Evolutionary conservation across 2,329 filamentous ascomycete genomes (phyloP).

Genomic region (Fusarium sororula): DNA sequence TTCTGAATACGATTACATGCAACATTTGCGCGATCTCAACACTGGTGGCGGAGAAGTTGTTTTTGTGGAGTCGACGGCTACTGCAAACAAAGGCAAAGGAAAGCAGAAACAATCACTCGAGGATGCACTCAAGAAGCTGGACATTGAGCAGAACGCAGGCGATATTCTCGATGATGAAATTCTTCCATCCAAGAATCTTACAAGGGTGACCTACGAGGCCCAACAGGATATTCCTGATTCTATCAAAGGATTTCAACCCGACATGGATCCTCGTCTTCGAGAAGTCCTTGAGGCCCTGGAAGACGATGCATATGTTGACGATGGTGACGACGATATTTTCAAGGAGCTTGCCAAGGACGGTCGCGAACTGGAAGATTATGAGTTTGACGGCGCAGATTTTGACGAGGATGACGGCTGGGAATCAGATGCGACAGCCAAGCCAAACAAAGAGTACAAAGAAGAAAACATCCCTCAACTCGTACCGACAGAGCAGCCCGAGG

Average conservation of each 20-base stretch:
- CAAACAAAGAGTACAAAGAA: constrained; percentile 65
- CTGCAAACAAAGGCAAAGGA: constrained; percentile 74
- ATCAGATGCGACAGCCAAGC: constrained; percentile 89
- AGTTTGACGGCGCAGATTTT: constrained; percentile 76
- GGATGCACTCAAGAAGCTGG: constrained; percentile 76
- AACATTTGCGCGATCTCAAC: constrained; percentile 92
- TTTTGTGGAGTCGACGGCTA: constrained; percentile 79
- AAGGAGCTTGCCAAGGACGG: constrained; percentile 74
- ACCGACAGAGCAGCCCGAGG: constrained; percentile 60
- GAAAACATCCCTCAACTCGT: constrained; percentile 61
- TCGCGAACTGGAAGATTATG: constrained; percentile 77
- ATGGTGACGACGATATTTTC: constrained; percentile 90
- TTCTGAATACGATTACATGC: constrained; percentile 98
- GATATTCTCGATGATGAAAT: constrained; percentile 77
- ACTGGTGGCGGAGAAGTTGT: constrained; percentile 77
- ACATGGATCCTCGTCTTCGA: constrained; percentile 93
- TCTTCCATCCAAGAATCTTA: constrained; percentile 81
- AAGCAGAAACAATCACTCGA: constrained; percentile 83
- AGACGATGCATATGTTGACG: constrained; percentile 92
- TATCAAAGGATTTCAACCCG: constrained; percentile 92
- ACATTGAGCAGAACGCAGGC: constrained; percentile 62
- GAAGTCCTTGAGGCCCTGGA: constrained; percentile 94
- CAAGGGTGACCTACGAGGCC: constrained; percentile 83
- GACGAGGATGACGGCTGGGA: constrained; percentile 88
- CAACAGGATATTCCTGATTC: constrained; percentile 93